These are phyloP conservation scores for Teunomyces gatunensis DNA, from an alignment of 805 yeast genomes.

Conservation along the genomic window DNA sequence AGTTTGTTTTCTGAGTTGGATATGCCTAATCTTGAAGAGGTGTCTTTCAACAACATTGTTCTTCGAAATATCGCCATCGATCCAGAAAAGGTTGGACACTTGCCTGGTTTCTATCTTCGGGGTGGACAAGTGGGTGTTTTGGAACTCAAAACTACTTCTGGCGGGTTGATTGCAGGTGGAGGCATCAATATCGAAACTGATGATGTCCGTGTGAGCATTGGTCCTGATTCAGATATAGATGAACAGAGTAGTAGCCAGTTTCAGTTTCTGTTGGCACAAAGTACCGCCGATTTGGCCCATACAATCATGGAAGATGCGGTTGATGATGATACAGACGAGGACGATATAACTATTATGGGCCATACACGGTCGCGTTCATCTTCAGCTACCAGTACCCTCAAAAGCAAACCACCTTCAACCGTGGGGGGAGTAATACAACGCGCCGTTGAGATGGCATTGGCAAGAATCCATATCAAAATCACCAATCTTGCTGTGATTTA, in stretches of 20 bases:
- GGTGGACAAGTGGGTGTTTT: conserved; percentile 58
- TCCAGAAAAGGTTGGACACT: conserved; percentile 59
- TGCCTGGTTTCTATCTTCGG: conserved; percentile 64
- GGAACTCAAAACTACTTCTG: conserved; percentile 41
- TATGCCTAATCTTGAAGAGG: conserved; percentile 71
- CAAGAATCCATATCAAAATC: conserved; percentile 55
- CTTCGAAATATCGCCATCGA: conserved; percentile 65
- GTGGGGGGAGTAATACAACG: conserved; percentile 57
- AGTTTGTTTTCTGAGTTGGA: conserved; percentile 81
- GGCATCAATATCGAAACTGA: conserved; percentile 64
- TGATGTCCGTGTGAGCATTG: conserved; percentile 47
- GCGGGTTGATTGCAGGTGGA: conserved; percentile 71
- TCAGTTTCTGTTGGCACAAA: conserved; percentile 60
- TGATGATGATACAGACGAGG: conserved; percentile 13
- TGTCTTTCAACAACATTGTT: conserved; percentile 58
- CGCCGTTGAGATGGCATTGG: conserved; percentile 66
- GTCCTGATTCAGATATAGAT: conserved; percentile 34
- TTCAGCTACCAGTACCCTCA: conserved; percentile 15
- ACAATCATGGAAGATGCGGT: conserved; percentile 36
- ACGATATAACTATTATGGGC: conserved; percentile 3
- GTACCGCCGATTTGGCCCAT: conserved; percentile 72
- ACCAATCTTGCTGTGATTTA: conserved; percentile 29
- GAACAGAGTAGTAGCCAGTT: conserved; percentile 26
- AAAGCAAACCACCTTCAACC: conserved; percentile 31
- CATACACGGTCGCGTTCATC: conserved; percentile 7